These are phyloP conservation scores for Phyllosticta citriasiana DNA, from an alignment of 2,329 filamentous ascomycete genomes.

Conservation along the genomic window DNA sequence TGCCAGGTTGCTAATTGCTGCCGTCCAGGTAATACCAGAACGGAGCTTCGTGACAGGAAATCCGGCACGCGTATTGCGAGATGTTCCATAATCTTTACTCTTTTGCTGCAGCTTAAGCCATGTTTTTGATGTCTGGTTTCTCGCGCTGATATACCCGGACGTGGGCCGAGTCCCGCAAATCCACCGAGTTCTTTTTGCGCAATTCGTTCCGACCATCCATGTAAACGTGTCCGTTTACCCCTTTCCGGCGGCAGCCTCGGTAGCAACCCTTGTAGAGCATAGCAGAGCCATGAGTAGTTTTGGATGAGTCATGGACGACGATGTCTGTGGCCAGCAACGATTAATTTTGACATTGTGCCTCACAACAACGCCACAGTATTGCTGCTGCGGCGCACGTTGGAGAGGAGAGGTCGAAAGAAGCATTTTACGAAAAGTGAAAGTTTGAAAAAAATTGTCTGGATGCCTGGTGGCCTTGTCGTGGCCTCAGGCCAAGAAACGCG, in stretches of 20 bases:
- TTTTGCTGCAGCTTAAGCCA: not conserved
- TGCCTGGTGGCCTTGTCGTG: not conserved
- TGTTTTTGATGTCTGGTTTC: not conserved
- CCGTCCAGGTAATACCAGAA: not conserved
- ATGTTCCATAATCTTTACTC: not conserved
- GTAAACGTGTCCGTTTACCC: not conserved
- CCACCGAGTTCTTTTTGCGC: not conserved
- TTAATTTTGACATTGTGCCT: not conserved
- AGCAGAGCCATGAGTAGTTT: not conserved
- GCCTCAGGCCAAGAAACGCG: not conserved
- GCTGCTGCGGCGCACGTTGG: not conserved
- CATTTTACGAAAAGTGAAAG: not conserved
- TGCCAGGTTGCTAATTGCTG: not conserved
- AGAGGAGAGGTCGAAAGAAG: not conserved
- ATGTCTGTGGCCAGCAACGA: no score
- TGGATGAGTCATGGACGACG: not conserved
- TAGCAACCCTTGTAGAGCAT: not conserved
- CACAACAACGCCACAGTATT: not conserved
- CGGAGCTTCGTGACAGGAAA: constrained; percentile 31
- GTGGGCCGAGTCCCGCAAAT: not conserved
- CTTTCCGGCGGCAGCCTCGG: not conserved
- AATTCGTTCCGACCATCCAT: not conserved
- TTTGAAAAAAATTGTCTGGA: not conserved
- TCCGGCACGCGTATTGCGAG: constrained; percentile 29
- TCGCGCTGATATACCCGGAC: not conserved